Percentiles rank a stretch among this genome's conserved stretches.
phyloP scores from a whole-genome alignment of 2,329 filamentous ascomycete genomes.

The Penicillium sp. region DNA sequence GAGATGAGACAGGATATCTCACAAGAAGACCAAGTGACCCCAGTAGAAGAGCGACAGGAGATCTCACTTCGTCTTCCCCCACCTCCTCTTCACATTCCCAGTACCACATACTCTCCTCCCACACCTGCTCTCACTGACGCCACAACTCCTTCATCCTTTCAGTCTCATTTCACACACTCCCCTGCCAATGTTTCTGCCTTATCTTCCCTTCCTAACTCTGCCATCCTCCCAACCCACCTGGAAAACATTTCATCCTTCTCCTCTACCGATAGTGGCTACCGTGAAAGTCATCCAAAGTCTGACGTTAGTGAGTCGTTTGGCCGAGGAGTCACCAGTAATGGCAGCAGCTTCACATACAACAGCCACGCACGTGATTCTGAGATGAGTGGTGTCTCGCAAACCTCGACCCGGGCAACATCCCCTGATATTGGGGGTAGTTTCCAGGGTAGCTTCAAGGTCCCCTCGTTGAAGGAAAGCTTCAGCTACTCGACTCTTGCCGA shows the following conservation, averaged over 20 bases:
- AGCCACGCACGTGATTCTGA: slow-evolving; percentile 75
- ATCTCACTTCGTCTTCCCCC: slow-evolving; percentile 44
- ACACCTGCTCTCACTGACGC: slow-evolving; percentile 40
- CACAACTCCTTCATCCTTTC: slow-evolving; percentile 41
- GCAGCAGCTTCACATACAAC: slow-evolving; percentile 74
- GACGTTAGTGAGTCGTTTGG: slow-evolving; percentile 47
- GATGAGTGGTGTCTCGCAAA: slow-evolving; percentile 73
- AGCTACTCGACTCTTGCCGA: slow-evolving; percentile 67
- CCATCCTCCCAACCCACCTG: slow-evolving; percentile 27
- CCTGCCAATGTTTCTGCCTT: slow-evolving; percentile 31
- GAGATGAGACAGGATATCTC: slow-evolving; percentile 13
- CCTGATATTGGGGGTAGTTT: slow-evolving; percentile 63
- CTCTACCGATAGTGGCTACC: slow-evolving; percentile 36
- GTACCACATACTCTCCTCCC: slow-evolving; percentile 31
- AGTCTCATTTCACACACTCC: slow-evolving; percentile 42
- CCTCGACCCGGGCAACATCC: slow-evolving; percentile 84
- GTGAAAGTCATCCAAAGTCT: slow-evolving; percentile 36
- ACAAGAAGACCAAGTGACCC: slow-evolving; percentile 19
- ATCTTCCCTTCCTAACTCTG: slow-evolving; percentile 30
- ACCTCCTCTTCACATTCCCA: slow-evolving; percentile 48
- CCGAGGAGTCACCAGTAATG: slow-evolving; percentile 71
- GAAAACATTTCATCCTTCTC: slow-evolving; percentile 31
- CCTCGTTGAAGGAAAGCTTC: slow-evolving; percentile 67
- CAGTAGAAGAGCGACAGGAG: slow-evolving; percentile 24
- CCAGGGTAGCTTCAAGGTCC: slow-evolving; percentile 57